Percentiles rank a stretch among this genome's conserved stretches.
Conservation (phyloP, 139 green algal species). For the Chlamydomonas asymmetrica region DNA sequence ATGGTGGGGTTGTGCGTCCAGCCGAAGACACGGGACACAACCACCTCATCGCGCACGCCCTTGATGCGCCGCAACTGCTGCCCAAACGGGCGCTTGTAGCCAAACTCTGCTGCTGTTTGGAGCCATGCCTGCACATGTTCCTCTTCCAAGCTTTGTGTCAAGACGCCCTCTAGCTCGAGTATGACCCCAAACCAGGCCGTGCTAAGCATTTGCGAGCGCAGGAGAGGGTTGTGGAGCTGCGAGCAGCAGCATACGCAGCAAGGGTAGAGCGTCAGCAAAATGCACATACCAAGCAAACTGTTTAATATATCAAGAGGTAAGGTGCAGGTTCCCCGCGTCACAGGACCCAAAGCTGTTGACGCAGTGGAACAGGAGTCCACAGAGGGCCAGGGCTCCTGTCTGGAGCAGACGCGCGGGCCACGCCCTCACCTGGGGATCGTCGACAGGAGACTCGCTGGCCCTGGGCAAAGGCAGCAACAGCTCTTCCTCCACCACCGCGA, state of each 20-base stretch:
- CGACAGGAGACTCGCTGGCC: slow-evolving; percentile 4
- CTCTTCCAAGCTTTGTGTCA: slow-evolving; percentile 65
- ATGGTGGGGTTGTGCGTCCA: slow-evolving; percentile 85
- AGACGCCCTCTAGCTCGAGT: slow-evolving; percentile 82
- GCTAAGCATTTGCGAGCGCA: slow-evolving; percentile 68
- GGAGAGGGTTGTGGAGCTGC: slow-evolving; percentile 68
- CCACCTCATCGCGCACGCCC: slow-evolving; percentile 91
- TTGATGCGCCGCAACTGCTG: slow-evolving; percentile 68
- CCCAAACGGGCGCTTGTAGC: slow-evolving; percentile 67
- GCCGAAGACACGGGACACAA: slow-evolving; percentile 85
- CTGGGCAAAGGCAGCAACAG: slow-evolving; percentile 1
- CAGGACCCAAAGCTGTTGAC: slow-evolving; percentile 1
- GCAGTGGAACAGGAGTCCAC: background rate
- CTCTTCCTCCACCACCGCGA: background rate
- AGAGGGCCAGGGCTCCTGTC: background rate
- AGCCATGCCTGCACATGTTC: slow-evolving; percentile 74
- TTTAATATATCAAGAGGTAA: no score
- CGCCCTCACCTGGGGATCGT: slow-evolving; percentile 23
- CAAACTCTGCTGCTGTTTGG: slow-evolving; percentile 80
- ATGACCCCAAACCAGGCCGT: slow-evolving; percentile 92
- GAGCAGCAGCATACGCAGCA: no score
- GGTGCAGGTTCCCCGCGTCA: background rate
- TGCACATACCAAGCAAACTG: no score
- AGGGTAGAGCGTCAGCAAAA: no score
- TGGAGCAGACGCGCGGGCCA: background rate